phyloP scores from a whole-genome alignment of 306 rosid species.

The Vigna hirtella region DNA sequence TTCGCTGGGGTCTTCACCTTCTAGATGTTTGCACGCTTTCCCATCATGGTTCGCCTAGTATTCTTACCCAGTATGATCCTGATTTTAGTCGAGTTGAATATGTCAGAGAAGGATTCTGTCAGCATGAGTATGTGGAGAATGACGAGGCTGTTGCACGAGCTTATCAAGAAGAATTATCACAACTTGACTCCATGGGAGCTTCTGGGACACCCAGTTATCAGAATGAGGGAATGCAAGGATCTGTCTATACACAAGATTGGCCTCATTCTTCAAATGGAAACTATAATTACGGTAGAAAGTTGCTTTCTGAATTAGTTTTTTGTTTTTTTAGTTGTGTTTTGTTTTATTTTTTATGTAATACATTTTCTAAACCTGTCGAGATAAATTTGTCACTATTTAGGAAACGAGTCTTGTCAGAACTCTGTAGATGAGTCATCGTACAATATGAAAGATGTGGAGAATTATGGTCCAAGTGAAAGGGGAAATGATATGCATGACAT shows the following conservation, averaged over 20 bases:
- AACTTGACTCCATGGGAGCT: conserved; percentile 61
- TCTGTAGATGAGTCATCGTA: conserved; percentile 35
- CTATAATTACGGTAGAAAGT: conserved; percentile 51
- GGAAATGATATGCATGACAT: conserved; percentile 48
- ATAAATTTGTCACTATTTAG: conserved; percentile 53
- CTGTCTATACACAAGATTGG: conserved; percentile 84
- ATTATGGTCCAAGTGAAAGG: conserved; percentile 42
- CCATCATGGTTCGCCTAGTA: conserved; percentile 57
- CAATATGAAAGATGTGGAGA: conserved; percentile 49
- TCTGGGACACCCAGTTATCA: conserved; percentile 55
- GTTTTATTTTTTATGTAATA: neutral
- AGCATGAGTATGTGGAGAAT: conserved; percentile 61
- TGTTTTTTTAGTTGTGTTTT: neutral
- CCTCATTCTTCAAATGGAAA: conserved; percentile 57
- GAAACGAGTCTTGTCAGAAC: conserved; percentile 52
- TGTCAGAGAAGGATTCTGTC: conserved; percentile 78
- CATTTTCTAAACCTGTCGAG: conserved; percentile 36
- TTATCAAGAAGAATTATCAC: conserved; percentile 80
- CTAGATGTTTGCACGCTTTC: conserved; percentile 81
- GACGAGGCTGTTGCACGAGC: conserved; percentile 93
- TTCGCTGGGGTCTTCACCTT: conserved; percentile 91
- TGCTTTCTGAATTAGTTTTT: conserved; percentile 31
- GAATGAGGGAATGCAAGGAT: conserved; percentile 56
- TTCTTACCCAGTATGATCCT: conserved; percentile 60
- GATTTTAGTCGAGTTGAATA: conserved; percentile 71